Evolutionary conservation across 768 basidiomycete species (phyloP), one percentile per base, ranked within the genome.

Genomic region (Dentipellis fragilis): DNA sequence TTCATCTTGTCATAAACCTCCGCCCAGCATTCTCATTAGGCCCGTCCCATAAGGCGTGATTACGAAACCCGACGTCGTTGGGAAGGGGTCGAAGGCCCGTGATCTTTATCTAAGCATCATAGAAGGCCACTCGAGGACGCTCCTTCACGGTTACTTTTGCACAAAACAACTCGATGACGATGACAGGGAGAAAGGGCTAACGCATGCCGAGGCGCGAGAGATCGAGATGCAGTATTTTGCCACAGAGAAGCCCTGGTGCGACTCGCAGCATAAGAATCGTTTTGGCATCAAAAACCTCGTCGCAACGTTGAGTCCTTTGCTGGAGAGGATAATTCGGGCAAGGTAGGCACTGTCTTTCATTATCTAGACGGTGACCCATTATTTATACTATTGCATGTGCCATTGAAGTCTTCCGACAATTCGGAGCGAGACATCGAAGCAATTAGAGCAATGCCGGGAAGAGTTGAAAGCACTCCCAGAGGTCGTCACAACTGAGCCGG

Each of bases 41-140:
- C 39, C 34, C 6, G 29, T 3, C 29, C 29, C 6, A 6, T 6
- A 29, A 79, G 77, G 76, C 49, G 79, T 80, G 7, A 64, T 80
- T 40, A 80, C 78, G 8, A 80, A 80, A 64, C 71, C 74, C 0
- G 79, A 80, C 58, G 71, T 71, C 52, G 61, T 80, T 7, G 62
- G 67, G 0, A 36, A 51, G 4, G 68, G 70, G 12, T 57, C 70
- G 7, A 63, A 71, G 56, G 55, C 71, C 49, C 66, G 67, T 22
- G 52, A 65, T n/a, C 29, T 62, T 16, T 78, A 75, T 73, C 60
- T 75, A 2, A 71, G 73, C 45, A 66, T 75, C 7, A 64, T 77
- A 2, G 72, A 75, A 62, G 74, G 72, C 22, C 37, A 39, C 16
- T 50, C 65, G 56, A 69, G 79, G 57, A 59, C 60, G 29, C 63